Evolutionary conservation across 768 basidiomycete species (phyloP).

Genomic region (Lentinula sp.): DNA sequence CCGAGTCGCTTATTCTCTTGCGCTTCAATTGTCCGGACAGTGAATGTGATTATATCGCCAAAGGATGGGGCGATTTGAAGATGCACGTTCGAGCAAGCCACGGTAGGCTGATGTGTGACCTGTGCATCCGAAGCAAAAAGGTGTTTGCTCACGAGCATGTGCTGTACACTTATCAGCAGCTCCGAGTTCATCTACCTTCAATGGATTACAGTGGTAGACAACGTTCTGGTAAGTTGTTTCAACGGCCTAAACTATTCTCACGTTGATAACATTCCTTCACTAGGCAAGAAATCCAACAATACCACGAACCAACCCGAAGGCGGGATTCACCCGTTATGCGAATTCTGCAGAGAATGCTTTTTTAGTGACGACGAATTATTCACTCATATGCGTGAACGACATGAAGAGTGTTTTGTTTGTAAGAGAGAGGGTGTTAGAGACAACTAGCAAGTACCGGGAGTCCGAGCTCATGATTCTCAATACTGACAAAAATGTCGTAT

Average conservation of each 20-base stretch:
- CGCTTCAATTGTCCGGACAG: slow-evolving; percentile 91
- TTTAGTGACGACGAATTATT: slow-evolving; percentile 93
- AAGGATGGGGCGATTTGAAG: slow-evolving; percentile 88
- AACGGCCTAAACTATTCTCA: background rate
- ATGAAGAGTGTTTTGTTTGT: slow-evolving; percentile 97
- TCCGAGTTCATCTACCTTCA: slow-evolving; percentile 75
- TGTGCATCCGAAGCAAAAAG: slow-evolving; percentile 87
- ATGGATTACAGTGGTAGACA: slow-evolving; percentile 29
- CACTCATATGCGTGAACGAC: slow-evolving; percentile 84
- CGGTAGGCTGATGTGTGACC: slow-evolving; percentile 74
- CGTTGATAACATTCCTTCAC: background rate
- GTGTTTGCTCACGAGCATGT: slow-evolving; percentile 95
- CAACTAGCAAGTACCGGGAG: slow-evolving; percentile 63
- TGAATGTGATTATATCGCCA: slow-evolving; percentile 77
- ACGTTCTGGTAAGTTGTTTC: background rate
- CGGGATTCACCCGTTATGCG: slow-evolving; percentile 72
- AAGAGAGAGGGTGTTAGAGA: slow-evolving; percentile 73
- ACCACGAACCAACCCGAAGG: slow-evolving; percentile 48
- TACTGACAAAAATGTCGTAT: slow-evolving; percentile 71
- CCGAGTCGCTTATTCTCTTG: slow-evolving; percentile 84
- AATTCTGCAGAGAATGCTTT: slow-evolving; percentile 90
- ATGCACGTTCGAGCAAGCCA: slow-evolving; percentile 76
- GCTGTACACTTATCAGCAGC: slow-evolving; percentile 61
- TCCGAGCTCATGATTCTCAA: slow-evolving; percentile 34
- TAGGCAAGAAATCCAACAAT: slow-evolving; percentile 1